Evolutionary conservation across 108 stramenopile genomes (phyloP).

Genomic region (Fragilariopsis cylindrus): DNA sequence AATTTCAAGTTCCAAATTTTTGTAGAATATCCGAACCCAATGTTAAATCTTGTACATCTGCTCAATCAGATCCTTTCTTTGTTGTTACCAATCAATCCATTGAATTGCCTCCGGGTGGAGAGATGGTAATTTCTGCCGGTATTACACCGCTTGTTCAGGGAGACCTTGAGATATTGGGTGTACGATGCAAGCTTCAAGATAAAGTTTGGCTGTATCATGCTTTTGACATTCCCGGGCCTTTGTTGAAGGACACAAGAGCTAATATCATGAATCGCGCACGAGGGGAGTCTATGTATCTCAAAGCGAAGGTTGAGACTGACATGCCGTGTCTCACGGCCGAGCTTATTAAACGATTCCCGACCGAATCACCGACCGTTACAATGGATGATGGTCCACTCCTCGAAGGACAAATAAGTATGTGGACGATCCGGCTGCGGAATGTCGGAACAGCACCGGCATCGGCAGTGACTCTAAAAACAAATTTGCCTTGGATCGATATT

Average conservation of each 20-base stretch:
- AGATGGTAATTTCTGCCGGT: conserved; percentile 42
- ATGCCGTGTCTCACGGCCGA: conserved; percentile 80
- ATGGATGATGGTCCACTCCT: conserved; percentile 39
- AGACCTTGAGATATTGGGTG: conserved; percentile 72
- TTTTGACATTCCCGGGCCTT: conserved; percentile 62
- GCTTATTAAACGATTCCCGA: conserved; percentile 22
- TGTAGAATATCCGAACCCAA: conserved; percentile 43
- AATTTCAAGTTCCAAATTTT: conserved; percentile 64
- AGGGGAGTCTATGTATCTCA: conserved; percentile 62
- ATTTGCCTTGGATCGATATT: conserved; percentile 81
- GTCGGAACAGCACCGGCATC: conserved; percentile 78
- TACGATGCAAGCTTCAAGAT: conserved; percentile 68
- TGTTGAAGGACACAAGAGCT: conserved; percentile 67
- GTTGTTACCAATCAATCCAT: conserved; percentile 65
- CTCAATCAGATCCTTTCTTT: conserved; percentile 62
- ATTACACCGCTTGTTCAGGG: conserved; percentile 76
- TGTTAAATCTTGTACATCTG: conserved; percentile 33
- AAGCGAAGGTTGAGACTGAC: conserved; percentile 64
- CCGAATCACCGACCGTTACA: not conserved
- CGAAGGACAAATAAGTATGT: conserved; percentile 73
- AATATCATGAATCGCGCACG: conserved; percentile 72
- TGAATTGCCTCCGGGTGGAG: conserved; percentile 44
- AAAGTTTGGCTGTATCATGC: conserved; percentile 84
- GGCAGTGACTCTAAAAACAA: conserved; percentile 70
- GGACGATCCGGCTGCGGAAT: conserved; percentile 77